Conservation (phyloP, 2,329 filamentous ascomycete genomes). For the Ilyonectria sp. region DNA sequence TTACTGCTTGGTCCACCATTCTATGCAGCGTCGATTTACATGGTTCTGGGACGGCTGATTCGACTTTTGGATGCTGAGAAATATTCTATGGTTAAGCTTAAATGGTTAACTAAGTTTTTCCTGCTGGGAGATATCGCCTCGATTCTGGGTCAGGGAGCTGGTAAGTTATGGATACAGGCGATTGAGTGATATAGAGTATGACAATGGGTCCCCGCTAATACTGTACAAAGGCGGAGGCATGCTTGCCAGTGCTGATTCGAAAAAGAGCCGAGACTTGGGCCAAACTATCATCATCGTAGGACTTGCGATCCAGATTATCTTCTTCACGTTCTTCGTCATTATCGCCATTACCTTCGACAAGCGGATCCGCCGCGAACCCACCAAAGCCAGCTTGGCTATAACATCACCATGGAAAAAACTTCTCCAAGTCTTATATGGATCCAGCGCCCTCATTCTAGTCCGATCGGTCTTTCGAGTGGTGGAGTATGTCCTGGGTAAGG, state of each 20-base stretch:
- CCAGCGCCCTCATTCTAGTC: conserved; percentile 53
- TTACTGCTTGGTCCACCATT: neutral
- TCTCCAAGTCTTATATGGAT: conserved; percentile 35
- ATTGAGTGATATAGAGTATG: neutral
- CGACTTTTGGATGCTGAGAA: neutral
- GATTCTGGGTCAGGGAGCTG: neutral
- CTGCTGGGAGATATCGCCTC: neutral
- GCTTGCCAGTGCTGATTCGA: conserved; percentile 32
- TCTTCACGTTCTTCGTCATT: conserved; percentile 67
- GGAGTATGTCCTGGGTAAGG: conserved; percentile 54
- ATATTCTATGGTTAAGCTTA: neutral
- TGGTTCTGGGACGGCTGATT: neutral
- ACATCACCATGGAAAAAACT: conserved; percentile 48
- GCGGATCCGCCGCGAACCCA: conserved; percentile 27
- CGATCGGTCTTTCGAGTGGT: conserved; percentile 56
- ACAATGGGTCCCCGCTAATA: neutral
- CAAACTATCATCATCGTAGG: conserved; percentile 65
- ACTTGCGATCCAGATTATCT: conserved; percentile 66
- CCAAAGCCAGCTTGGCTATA: neutral
- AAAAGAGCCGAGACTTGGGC: conserved; percentile 48
- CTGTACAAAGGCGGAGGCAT: conserved; percentile 21
- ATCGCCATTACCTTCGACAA: conserved; percentile 60
- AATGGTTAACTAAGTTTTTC: neutral
- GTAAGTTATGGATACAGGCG: neutral
- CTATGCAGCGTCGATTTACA: neutral